Base-by-base conservation (phyloP, 805 yeast species). In the Clavispora phyllophila region DNA sequence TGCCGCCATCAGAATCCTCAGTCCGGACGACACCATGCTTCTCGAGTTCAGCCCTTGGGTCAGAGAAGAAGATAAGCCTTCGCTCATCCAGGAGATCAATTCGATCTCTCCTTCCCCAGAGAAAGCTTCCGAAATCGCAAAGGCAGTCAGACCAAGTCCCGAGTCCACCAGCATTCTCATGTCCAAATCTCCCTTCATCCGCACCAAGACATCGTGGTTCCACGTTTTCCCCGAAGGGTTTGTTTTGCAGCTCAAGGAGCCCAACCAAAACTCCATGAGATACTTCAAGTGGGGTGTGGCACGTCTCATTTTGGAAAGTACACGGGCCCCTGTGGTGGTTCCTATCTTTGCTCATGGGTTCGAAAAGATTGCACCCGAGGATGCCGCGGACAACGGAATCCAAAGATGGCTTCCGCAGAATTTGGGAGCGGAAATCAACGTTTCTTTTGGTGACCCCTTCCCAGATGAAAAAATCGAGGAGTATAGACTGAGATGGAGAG, bases 251-350 rank as follows among this genome's bases (percentile, higher is more conserved):
- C 61, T 87, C 38, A 75, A 81, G 46, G 81, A 83, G 27, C 96
- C 96, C 0, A 81, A 79, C 58, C 72, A 76, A 39, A 85, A 87
- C 51, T 88, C 97, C 3, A 87, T 93, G 93, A 72, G 96, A 48
- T 91, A 87, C 63, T 91, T 93, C 72, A 84, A 87, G 58, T 91
- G 98, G 98, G 99, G 99, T 0, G 81, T 89, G 1, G 78, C 96
- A 2, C 73, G 99, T 51, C 59, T 90, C 51, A 73, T 93, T 5
- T 64, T 93, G 42, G 99, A 91, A 61, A 72, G 95, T 9, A 81
- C 91, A 0, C 75, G 77, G 45, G 80, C 91, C 0, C 98, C 99
- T 0, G 79, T 90, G 1, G 78, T 91, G 13, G 79, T 93, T 13
- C 98, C 98, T 1, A 84, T 91, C 14, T 91, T 82, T 56, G 69